Percentiles rank a stretch among this genome's conserved stretches.
Conservation (phyloP, 192 early-diverging fungal species). For the Dispira simplex region DNA sequence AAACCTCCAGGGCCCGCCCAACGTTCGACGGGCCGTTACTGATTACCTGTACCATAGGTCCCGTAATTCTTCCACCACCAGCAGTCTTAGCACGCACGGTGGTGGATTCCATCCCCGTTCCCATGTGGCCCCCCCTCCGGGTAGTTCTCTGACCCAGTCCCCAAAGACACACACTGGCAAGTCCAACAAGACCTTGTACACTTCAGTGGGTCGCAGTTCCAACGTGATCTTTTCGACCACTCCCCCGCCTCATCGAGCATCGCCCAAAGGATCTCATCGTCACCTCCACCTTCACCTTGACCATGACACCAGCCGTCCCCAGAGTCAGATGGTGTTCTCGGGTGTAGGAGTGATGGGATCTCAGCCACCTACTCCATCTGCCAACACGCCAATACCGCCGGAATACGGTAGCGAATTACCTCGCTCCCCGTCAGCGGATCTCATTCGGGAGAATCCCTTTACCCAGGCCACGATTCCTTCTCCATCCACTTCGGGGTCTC, state of each 20-base stretch:
- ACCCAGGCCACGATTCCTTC: too few species aligned
- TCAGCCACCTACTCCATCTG: neutral
- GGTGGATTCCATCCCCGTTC: neutral
- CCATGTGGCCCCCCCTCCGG: constrained; percentile 10
- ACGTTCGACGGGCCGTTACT: constrained; percentile 8
- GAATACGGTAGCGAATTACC: too few species aligned
- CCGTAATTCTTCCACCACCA: neutral
- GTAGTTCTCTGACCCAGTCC: neutral
- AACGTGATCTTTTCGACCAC: constrained; percentile 10
- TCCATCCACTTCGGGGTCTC: too few species aligned
- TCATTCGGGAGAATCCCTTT: constrained; percentile 7
- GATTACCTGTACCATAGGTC: constrained; percentile 9
- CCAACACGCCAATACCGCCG: neutral
- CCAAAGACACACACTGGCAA: too few species aligned
- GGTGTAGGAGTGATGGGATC: neutral
- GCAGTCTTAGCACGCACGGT: neutral
- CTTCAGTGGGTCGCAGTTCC: constrained; percentile 2
- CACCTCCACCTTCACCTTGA: neutral
- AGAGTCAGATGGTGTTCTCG: constrained; percentile 6
- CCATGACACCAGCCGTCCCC: constrained; percentile 1
- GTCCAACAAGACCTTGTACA: constrained; percentile 7
- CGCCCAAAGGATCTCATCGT: neutral
- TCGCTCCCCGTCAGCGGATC: constrained; percentile 9
- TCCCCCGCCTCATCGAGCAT: neutral
- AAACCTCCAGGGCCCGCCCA: constrained; percentile 8